Conservation (phyloP, 2,329 filamentous ascomycete genomes). For the Periconia sp. region DNA sequence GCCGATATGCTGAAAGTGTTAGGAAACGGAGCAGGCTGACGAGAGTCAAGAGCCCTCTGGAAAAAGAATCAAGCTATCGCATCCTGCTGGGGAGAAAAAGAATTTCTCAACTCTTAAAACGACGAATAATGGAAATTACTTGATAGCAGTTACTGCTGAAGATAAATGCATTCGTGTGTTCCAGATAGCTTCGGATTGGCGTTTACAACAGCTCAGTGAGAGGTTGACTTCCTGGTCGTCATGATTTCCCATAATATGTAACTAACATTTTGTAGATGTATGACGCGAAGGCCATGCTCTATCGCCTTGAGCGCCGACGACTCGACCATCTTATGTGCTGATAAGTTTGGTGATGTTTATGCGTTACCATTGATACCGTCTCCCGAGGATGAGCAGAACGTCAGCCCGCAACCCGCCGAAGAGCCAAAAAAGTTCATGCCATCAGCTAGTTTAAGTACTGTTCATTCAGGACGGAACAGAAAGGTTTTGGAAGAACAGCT, state of each 20-base stretch:
- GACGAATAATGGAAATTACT: slow-evolving; percentile 65
- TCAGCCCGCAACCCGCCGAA: slow-evolving; percentile 17
- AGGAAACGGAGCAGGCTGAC: slow-evolving; percentile 20
- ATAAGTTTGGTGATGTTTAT: slow-evolving; percentile 98
- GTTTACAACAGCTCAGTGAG: slow-evolving; percentile 68
- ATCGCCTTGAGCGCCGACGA: slow-evolving; percentile 70
- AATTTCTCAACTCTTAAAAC: slow-evolving; percentile 70
- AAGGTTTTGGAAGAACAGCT: slow-evolving; percentile 60
- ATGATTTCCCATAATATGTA: background rate
- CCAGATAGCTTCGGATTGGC: slow-evolving; percentile 62
- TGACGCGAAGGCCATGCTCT: slow-evolving; percentile 88
- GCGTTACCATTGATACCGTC: slow-evolving; percentile 69
- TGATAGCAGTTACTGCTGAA: slow-evolving; percentile 81
- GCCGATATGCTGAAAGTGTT: slow-evolving; percentile 13
- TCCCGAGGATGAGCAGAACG: slow-evolving; percentile 35
- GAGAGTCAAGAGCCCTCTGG: slow-evolving; percentile 39
- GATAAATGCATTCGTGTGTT: slow-evolving; percentile 92
- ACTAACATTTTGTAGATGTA: slow-evolving; percentile 57
- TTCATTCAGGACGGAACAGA: slow-evolving; percentile 64
- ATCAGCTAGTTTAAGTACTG: slow-evolving; percentile 59
- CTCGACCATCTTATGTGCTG: slow-evolving; percentile 75
- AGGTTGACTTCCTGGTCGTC: slow-evolving; percentile 54
- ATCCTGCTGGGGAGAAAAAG: slow-evolving; percentile 45
- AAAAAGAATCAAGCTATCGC: slow-evolving; percentile 46
- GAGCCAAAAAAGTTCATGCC: slow-evolving; percentile 49